Percentiles rank a stretch among this genome's conserved stretches.
Conservation (phyloP, 306 rosid species). For the Prunus salicina region DNA sequence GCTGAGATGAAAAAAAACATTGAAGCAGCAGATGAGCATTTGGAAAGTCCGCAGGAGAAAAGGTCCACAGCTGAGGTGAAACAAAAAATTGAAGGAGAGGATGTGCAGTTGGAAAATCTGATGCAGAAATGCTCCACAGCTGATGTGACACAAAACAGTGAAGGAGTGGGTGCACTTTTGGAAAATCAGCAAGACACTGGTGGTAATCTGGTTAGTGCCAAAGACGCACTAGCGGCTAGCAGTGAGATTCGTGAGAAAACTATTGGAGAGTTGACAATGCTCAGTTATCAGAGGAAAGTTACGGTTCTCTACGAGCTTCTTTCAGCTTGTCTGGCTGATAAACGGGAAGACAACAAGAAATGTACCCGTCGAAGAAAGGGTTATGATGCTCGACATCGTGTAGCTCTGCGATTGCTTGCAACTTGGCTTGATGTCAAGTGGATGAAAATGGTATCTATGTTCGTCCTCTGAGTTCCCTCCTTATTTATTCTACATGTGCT, state of each 20-base stretch:
- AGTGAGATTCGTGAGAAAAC: slow-evolving; percentile 45
- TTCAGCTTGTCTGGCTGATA: slow-evolving; percentile 75
- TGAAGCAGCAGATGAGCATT: slow-evolving; percentile 32
- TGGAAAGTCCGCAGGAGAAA: slow-evolving; percentile 28
- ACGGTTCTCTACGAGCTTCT: slow-evolving; percentile 75
- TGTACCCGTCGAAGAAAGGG: slow-evolving; percentile 65
- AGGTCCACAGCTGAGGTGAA: slow-evolving; percentile 27
- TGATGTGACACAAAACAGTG: slow-evolving; percentile 30
- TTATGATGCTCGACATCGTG: slow-evolving; percentile 88
- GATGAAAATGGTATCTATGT: slow-evolving; percentile 66
- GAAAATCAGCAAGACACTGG: slow-evolving; percentile 30
- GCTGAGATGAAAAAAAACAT: slow-evolving; percentile 39
- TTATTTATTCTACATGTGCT: slow-evolving; percentile 13
- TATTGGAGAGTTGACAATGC: slow-evolving; percentile 59
- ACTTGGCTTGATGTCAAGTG: slow-evolving; percentile 91
- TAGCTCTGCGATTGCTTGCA: slow-evolving; percentile 64
- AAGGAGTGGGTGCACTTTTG: slow-evolving; percentile 23
- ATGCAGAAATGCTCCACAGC: slow-evolving; percentile 39
- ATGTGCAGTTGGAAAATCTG: slow-evolving; percentile 5
- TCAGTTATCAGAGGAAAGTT: slow-evolving; percentile 75
- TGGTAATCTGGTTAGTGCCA: slow-evolving; percentile 22
- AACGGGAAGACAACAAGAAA: slow-evolving; percentile 42
- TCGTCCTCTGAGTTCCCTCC: slow-evolving; percentile 12
- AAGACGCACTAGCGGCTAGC: slow-evolving; percentile 27
- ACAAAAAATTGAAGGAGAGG: slow-evolving; percentile 31